phyloP scores from a whole-genome alignment of 257 asterid genomes.

The Cruciata laevipes region DNA sequence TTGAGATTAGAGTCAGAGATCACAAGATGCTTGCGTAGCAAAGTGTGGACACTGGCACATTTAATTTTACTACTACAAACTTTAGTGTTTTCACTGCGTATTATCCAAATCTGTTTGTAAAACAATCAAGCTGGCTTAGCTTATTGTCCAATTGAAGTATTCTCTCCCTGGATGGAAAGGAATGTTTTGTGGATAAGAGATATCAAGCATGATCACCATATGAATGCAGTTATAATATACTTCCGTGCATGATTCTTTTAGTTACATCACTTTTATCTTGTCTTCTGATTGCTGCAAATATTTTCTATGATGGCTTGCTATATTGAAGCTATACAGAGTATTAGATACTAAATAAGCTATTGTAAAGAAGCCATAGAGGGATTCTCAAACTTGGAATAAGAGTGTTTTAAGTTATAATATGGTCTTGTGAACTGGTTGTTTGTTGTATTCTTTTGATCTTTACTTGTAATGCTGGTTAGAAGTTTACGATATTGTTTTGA shows the following conservation, averaged over 20 bases:
- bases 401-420: no score
- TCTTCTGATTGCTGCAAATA: background rate
- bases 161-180: background rate
- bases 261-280: background rate
- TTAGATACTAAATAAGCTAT: background rate
- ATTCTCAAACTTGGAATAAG: background rate
- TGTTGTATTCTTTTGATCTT: background rate
- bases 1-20: background rate
- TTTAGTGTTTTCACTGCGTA: background rate
- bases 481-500: slow-evolving; percentile 1
- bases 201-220: background rate
- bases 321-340: background rate
- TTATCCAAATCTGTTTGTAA: background rate
- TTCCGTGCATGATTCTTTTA: background rate
- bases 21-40: background rate
- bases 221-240: background rate
- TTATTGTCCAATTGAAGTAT: background rate
- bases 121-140: background rate
- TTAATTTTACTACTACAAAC: background rate
- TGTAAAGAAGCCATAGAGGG: no score
- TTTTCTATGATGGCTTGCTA: background rate
- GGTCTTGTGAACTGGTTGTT: background rate
- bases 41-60: background rate
- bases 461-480: background rate
- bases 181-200: no score